Base-by-base conservation (phyloP, 495 filamentous ascomycete species). In the Aspergillus bertholletiae region DNA sequence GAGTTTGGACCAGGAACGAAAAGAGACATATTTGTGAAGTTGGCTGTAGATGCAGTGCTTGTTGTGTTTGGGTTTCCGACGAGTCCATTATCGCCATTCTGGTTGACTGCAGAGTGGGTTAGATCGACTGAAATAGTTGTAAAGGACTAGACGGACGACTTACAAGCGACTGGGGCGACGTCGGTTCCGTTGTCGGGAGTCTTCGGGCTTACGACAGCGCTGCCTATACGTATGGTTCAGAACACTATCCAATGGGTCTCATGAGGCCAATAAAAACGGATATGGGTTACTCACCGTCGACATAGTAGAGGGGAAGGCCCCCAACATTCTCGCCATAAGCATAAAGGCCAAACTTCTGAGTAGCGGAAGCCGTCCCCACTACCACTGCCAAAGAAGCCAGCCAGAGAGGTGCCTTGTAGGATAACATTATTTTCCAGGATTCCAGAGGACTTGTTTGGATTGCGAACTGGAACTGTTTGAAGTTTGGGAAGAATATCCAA, bases 311-410 rank as follows among this genome's bases (percentile, higher is more conserved):
- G 8, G 61, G 61, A 22, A 71, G 59, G 4, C 72, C 70, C 11
- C 58, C 61, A 46, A 73, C 68, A 17, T 59, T 59, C 5, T 60
- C 60, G 7, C 67, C 69, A 32, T 75, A 74, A 12, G 67, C 69
- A 30, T 69, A 74, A 5, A 75, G 61, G 18, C 9, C 43, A 57
- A 72, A 75, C 0, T 50, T 34, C 30, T 32, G 30, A 7, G 41
- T 17, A 5, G 54, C 46, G 15, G 46, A 40, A 4, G 46, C 21
- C 20, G 18, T 24, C 1, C 49, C 34, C 3, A 39, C n/a, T 8
- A 51, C 37, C 2, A 13, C 37, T 18, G 37, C 37, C 37, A 47
- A 30, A 47, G 45, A 47, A 30, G 30, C 2, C 32, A 50, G 2
- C 49, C 27, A 26, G 37, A 43, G 6, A 7, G 37, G 13, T 2